Base-by-base conservation (phyloP, 768 basidiomycete species). In the Naganishia onofrii region DNA sequence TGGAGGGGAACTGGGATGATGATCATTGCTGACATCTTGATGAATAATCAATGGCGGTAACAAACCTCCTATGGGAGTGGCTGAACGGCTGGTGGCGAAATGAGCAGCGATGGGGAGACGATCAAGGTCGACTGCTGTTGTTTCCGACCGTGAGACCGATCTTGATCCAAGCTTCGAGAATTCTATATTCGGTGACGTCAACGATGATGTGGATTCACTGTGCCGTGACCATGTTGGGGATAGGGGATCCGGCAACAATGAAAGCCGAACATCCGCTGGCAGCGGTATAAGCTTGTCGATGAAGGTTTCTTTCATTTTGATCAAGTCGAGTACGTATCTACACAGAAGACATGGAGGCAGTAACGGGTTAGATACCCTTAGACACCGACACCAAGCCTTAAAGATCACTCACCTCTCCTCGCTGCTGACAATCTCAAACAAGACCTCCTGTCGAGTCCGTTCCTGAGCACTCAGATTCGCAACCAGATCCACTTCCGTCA, bases 381-480 rank as follows among this genome's bases (percentile, higher is more conserved):
- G 67, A 1, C 10, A 10, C 2, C 19, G 26, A 26, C 21, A 12
- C n/a, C 12, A n/a, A 51, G 3, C 48, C 54, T 34, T 53, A 44
- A 19, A 29, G n/a, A 69, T 71, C 60, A 82, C 86, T 63, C 76
- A 92, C 91, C 93, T 88, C 80, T 97, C 93, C 82, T 97, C 94
- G 74, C 91, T 93, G 34, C 90, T 89, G 58, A 97, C 93, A 74
- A 97, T 97, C 83, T 97, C 94, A 84, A 92, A 96, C 31, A 97
- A 81, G 7, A 97, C 94, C 82, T 97, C 94, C 81, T 97, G 94
- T 65, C 94, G 87, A 46, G 94, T 96, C 69, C 94, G 87, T 80
- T 97, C 94, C 71, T 92, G 87, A 54, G 92, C 88, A n/a, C 93
- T 92, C 42, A 97, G 84, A 77, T 97, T 92, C 54, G 89, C 88